These are phyloP conservation scores for Nicotiana paniculata DNA, from an alignment of 257 asterid genomes.

Conservation along the genomic window DNA sequence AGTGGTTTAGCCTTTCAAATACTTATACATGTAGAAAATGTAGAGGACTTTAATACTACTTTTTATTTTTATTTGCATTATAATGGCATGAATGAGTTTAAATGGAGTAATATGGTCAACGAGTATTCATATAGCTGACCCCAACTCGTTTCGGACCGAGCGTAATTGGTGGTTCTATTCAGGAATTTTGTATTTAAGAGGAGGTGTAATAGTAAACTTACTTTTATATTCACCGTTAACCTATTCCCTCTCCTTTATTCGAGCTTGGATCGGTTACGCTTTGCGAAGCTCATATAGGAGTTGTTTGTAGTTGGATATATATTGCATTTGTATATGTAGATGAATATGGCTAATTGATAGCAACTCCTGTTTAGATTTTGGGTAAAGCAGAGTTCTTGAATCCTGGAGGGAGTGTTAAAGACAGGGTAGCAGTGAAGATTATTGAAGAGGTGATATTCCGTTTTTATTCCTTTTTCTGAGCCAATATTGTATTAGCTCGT, in stretches of 20 bases:
- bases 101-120: too few relatives aligned
- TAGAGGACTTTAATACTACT: too few relatives aligned
- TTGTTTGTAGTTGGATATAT: not conserved
- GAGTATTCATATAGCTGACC: too few relatives aligned
- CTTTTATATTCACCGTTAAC: not conserved
- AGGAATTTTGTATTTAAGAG: not conserved
- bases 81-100: too few relatives aligned
- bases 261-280: not conserved
- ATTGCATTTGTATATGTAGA: not conserved
- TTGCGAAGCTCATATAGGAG: not conserved
- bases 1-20: too few relatives aligned
- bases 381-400: constrained; percentile 96
- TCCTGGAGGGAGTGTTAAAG: constrained; percentile 98
- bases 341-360: not conserved
- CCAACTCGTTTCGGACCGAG: too few relatives aligned
- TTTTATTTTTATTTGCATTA: too few relatives aligned
- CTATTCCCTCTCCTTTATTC: not conserved
- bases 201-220: not conserved
- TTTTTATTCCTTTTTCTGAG: not conserved
- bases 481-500: not conserved
- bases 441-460: constrained; percentile 60
- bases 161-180: not conserved
- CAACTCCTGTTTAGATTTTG: constrained; percentile 45
- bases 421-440: constrained; percentile 85
- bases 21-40: too few relatives aligned